These are phyloP conservation scores for Acanthamoeba castellanii DNA, from an alignment of 208 protist genomes.

Conservation along the genomic window DNA sequence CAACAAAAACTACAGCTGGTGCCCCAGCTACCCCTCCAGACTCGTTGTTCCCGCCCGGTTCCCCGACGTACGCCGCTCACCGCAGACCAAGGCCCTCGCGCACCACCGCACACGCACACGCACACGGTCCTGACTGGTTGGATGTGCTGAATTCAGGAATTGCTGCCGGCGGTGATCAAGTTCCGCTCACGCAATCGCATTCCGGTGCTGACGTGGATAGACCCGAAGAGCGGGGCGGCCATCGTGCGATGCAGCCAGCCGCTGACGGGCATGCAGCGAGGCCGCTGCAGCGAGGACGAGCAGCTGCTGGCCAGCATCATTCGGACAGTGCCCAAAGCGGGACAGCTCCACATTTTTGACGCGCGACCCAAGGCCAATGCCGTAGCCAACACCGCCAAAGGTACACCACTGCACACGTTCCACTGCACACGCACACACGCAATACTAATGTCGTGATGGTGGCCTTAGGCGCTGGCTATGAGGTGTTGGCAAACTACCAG, in stretches of 20 bases:
- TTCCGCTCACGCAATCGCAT: constrained; percentile 70
- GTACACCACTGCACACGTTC: neutral
- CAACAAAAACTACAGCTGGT: constrained; percentile 70
- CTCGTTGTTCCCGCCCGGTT: constrained; percentile 21
- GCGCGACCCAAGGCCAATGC: constrained; percentile 74
- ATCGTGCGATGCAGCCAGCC: constrained; percentile 74
- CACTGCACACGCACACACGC: no score
- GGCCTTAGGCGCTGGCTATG: constrained; percentile 60
- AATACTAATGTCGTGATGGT: neutral
- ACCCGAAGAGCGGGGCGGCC: constrained; percentile 22
- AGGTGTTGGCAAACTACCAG: constrained; percentile 72
- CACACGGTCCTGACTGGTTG: no score
- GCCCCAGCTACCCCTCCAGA: constrained; percentile 21
- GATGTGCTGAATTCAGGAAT: neutral
- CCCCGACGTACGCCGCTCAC: neutral
- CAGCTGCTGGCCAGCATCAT: constrained; percentile 54
- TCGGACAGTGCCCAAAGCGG: constrained; percentile 7
- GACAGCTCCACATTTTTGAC: constrained; percentile 63
- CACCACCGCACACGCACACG: neutral
- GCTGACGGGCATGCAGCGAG: constrained; percentile 56
- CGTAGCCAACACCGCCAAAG: constrained; percentile 72
- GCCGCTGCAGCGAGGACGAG: constrained; percentile 44
- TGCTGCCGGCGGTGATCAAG: constrained; percentile 28
- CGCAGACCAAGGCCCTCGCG: neutral
- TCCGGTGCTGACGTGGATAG: constrained; percentile 71